Percentiles rank a stretch among this genome's conserved stretches.
These are phyloP conservation scores for Dendrobium nobile DNA, from an alignment of 106 monocot species.

Conservation along the genomic window DNA sequence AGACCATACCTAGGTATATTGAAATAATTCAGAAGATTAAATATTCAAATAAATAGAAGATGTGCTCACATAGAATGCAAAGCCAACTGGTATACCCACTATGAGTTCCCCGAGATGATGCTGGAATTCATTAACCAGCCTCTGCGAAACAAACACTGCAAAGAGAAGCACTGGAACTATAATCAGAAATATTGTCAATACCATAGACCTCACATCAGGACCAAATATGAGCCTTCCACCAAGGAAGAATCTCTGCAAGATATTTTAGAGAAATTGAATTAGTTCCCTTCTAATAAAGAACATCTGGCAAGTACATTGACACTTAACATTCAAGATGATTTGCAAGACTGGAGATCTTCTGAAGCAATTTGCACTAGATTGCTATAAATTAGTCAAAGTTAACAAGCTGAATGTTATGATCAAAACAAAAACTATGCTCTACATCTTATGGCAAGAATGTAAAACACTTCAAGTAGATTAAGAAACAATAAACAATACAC, in stretches of 20 bases:
- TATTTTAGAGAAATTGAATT: background rate
- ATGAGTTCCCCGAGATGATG: conserved; percentile 26
- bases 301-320: background rate
- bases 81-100: conserved; percentile 21
- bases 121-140: conserved; percentile 34
- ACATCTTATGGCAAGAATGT: background rate
- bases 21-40: background rate
- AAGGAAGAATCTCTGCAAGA: conserved; percentile 48
- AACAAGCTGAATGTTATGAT: background rate
- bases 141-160: conserved; percentile 34
- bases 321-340: background rate
- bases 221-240: conserved; percentile 60
- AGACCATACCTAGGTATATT: background rate
- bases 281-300: background rate
- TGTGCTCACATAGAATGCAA: conserved; percentile 39
- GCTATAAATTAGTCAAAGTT: background rate
- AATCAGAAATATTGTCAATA: conserved; percentile 39
- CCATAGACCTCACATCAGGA: conserved; percentile 54
- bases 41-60: background rate
- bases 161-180: conserved; percentile 44
- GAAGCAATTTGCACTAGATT: background rate
- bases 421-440: background rate
- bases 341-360: background rate
- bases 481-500: background rate
- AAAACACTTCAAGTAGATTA: background rate